Conservation (phyloP, 169 alveolate genomes). For the Plasmodium malariae region DNA sequence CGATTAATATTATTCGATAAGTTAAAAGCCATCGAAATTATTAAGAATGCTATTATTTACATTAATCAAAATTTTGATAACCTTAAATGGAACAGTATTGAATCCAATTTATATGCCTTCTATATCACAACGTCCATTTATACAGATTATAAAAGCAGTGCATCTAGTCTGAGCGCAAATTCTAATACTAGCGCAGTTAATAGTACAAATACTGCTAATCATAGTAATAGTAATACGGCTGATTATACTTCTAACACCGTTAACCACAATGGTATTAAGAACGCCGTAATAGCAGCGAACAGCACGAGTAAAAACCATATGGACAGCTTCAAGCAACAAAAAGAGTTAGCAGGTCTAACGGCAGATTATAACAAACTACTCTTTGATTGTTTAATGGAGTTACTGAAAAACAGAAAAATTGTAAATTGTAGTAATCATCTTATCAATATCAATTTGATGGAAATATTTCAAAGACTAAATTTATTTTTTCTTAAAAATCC, state of each 20-base stretch:
- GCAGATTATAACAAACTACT: constrained; percentile 30
- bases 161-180: not conserved
- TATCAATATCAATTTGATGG: constrained; percentile 75
- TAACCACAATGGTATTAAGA: not conserved
- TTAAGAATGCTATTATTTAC: constrained; percentile 52
- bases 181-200: not conserved
- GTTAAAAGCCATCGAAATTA: constrained; percentile 64
- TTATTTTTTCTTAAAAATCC: constrained; percentile 58
- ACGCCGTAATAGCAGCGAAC: not conserved
- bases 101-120: constrained; percentile 58
- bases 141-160: constrained; percentile 36
- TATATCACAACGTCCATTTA: constrained; percentile 61
- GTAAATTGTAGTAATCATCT: constrained; percentile 44
- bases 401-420: constrained; percentile 58
- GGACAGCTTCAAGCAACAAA: constrained; percentile 3
- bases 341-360: constrained; percentile 6
- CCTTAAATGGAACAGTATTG: constrained; percentile 62
- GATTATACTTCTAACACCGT: not conserved
- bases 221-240: not conserved
- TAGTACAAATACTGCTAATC: no score
- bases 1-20: constrained; percentile 67
- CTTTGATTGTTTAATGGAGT: constrained; percentile 50
- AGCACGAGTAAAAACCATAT: not conserved
- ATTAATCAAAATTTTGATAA: constrained; percentile 51
- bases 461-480: constrained; percentile 64